Evolutionary conservation across 106 monocot species (phyloP), one percentile per base, ranked within the genome.

Genomic region (Chionographis japonica): DNA sequence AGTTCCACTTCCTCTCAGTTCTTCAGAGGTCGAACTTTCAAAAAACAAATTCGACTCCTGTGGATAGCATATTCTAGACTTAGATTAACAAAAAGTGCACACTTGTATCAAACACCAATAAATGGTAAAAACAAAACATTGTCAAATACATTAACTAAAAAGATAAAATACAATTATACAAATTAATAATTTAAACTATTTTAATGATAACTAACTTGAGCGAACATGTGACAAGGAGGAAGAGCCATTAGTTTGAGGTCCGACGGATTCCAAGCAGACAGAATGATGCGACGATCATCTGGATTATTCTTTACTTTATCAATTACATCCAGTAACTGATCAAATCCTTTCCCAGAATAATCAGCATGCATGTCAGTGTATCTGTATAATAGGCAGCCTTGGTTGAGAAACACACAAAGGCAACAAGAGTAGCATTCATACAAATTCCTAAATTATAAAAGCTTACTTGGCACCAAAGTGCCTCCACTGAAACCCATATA

Each of bases 401-500:
- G 4, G 9, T 54, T 65, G 19, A 67, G 37, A 71, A 18, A 6
- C 4, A 40, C 39, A 27, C 2, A 2, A 12, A 18, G 11, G 11
- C 14, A 52, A 64, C 59, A 54, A 53, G 27, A 56, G 12, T 52
- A 15, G 8, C 60, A 55, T 8, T 12, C 14, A 37, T 3, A 36
- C 2, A 59, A 20, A 11, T 40, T 69, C 12, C 2, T 27, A 50
- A 60, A 52, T n/a, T 37, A 41, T 50, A 59, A 54, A 53, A 70
- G 14, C 82, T 53, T 99, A 99, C 98, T 85, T 76, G n/a, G 98
- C 98, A 71, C 98, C 93, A 79, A 90, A 99, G 59, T 99, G 98
- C 61, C 98, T 85, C 98, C 98, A 99, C 52, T 99, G 98, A 73
- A 93, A 99, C 38, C 98, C 98, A 83, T 99, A 99, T 72, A 99